A percentile compares a stretch with the other conserved stretches of the same genome.
phyloP scores from a whole-genome alignment of 2,329 filamentous ascomycete genomes.

The Chrysoporthe deuterocubensis region DNA sequence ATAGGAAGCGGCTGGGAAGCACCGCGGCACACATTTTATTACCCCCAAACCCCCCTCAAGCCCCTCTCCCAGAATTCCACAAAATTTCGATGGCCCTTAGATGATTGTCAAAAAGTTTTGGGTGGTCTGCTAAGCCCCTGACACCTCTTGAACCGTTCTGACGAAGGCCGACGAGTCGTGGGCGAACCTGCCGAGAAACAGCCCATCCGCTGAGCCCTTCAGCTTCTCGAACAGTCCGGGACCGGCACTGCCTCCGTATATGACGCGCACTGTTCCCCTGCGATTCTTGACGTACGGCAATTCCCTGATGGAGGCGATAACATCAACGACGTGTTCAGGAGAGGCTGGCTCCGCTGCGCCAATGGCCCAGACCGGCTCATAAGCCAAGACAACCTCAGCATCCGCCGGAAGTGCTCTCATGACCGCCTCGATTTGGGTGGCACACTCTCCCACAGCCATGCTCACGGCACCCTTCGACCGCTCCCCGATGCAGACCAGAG shows the following conservation, averaged over 20 bases:
- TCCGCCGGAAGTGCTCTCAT: conserved; percentile 63
- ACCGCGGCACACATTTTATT: not conserved
- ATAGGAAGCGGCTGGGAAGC: not conserved
- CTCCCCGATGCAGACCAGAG: conserved; percentile 83
- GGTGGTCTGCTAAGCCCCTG: conserved; percentile 41
- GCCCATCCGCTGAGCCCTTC: conserved; percentile 72
- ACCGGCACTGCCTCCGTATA: conserved; percentile 85
- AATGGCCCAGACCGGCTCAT: conserved; percentile 90
- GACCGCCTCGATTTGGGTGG: conserved; percentile 66
- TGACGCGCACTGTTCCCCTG: conserved; percentile 65
- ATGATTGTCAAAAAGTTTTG: too few species aligned
- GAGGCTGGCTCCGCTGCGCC: conserved; percentile 73
- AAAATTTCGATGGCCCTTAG: not conserved
- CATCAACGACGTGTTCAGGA: conserved; percentile 72
- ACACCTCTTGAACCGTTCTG: conserved; percentile 74
- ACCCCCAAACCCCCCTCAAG: too few species aligned
- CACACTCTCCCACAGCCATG: conserved; percentile 68
- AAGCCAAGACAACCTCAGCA: conserved; percentile 76
- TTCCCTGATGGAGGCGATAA: conserved; percentile 66
- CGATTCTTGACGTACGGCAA: conserved; percentile 56
- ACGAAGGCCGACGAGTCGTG: conserved; percentile 75
- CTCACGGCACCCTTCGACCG: conserved; percentile 55
- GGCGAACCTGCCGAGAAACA: conserved; percentile 81
- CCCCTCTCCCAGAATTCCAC: not conserved
- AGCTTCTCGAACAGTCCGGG: conserved; percentile 74